Base-by-base conservation (phyloP, 352 stramenopile species). In the Sclerospora graminicola region DNA sequence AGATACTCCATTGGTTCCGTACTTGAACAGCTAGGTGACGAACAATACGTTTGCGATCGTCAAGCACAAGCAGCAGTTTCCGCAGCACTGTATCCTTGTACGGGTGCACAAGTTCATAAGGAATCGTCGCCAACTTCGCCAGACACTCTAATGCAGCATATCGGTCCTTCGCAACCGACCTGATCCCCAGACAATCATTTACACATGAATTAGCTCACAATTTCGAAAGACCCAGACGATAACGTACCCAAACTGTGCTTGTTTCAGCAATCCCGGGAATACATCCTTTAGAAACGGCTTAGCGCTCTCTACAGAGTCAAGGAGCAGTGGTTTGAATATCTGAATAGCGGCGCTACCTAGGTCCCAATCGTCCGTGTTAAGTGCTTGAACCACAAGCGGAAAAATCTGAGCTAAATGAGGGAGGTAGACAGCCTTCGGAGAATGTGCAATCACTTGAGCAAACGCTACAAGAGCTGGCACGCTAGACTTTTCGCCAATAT, bases 1-100 rank as follows among this genome's bases (percentile, higher is more conserved):
- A 62, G 30, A 95, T 74, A 44, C 83, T 89, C 84, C 84, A 95
- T 54, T 85, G 63, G 67, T 95, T 95, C 48, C 84, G 81, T 45
- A 94, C 79, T n/a, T 81, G 76, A 41, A 93, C 84, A 2, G 82
- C 77, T 40, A 68, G 72, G 55, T 93, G 81, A 20, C 84, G 83
- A 42, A 95, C 83, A 30, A 90, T 76, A 19, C 83, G 82, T 47
- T 93, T 92, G 48, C 68, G 80, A 48, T 95, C 84, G 52, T 95
- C 72, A 16, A 95, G 60, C 15, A 81, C 81, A n/a, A 57, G 35
- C 40, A 82, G 56, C 13, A 95, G 55, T 34, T 85, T 68, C 34
- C 73, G 69, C 41, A 89, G 69, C 51, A 95, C 83, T 13, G 60
- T 41, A 50, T 87, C 77, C 60, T 90, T 93, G 59, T 93, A 92